Conservation (phyloP, 805 yeast species). For the Zygosaccharomyces kombuchaensis region DNA sequence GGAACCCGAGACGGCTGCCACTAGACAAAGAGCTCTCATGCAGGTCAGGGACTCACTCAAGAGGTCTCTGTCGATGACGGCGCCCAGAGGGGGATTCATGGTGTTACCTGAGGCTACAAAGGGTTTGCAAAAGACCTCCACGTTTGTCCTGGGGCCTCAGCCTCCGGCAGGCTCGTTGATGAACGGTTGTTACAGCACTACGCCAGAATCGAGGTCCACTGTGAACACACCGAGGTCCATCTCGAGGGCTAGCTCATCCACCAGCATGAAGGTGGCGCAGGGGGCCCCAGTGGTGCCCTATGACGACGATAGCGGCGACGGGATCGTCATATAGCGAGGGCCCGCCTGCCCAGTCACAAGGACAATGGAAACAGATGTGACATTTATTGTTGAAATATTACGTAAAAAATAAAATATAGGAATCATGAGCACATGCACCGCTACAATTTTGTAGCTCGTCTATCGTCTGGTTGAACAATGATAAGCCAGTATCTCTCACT, state of each 20-base stretch:
- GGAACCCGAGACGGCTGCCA: conserved; percentile 5
- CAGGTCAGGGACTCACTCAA: conserved; percentile 25
- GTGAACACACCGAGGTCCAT: conserved; percentile 27
- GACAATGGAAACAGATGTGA: background rate
- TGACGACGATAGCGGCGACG: conserved; percentile 14
- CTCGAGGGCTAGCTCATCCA: conserved; percentile 25
- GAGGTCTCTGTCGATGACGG: conserved; percentile 24
- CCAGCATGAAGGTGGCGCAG: conserved; percentile 8
- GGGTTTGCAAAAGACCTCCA: conserved; percentile 22
- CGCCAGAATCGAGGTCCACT: conserved; percentile 31
- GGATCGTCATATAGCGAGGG: conserved; percentile 10
- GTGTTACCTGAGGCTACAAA: conserved; percentile 8
- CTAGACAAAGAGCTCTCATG: conserved; percentile 12
- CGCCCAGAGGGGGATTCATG: conserved; percentile 11
- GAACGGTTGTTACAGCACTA: conserved; percentile 33
- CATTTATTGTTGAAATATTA: conserved; percentile 4
- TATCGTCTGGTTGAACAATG: conserved; percentile 12
- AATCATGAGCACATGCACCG: conserved; percentile 2
- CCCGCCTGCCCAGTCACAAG: background rate
- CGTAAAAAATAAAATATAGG: conserved; percentile 1
- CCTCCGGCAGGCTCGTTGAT: conserved; percentile 30
- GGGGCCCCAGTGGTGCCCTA: background rate
- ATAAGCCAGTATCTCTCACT: conserved; percentile 14
- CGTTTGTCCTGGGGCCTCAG: conserved; percentile 30
- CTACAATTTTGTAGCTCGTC: conserved; percentile 3